Conservation (phyloP, 495 filamentous ascomycete species). For the Pseudevernia furfuracea region DNA sequence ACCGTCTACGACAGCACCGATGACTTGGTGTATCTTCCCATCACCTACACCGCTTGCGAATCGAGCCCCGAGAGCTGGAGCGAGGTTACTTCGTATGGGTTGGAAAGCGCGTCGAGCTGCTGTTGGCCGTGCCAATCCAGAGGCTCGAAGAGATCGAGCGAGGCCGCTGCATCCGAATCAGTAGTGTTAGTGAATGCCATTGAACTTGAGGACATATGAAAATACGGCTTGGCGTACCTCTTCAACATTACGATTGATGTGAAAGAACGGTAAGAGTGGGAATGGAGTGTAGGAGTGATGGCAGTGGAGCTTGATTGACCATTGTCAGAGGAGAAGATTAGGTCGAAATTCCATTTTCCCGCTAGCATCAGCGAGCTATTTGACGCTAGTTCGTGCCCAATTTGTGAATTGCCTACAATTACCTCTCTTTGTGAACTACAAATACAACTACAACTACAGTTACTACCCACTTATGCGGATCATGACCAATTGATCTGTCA, state of each 20-base stretch:
- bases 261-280: conserved; percentile 35
- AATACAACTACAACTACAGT: background rate
- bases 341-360: conserved; percentile 6
- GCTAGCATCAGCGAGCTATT: conserved; percentile 16
- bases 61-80: conserved; percentile 57
- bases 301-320: conserved; percentile 11
- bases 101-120: conserved; percentile 61
- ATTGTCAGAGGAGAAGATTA: conserved; percentile 12
- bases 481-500: conserved; percentile 21
- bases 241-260: conserved; percentile 71
- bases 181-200: conserved; percentile 40
- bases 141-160: conserved; percentile 69
- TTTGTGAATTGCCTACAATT: conserved; percentile 14
- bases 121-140: conserved; percentile 64
- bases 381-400: conserved; percentile 5
- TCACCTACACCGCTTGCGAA: conserved; percentile 61
- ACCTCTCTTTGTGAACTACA: too few relatives aligned
- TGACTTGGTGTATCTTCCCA: conserved; percentile 84
- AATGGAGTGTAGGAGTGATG: conserved; percentile 18
- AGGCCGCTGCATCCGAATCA: conserved; percentile 55
- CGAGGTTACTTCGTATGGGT: conserved; percentile 51
- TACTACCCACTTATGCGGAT: conserved; percentile 14
- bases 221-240: conserved; percentile 53
- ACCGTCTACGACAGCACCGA: conserved; percentile 65
- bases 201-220: conserved; percentile 26